Percentiles rank a stretch among this genome's conserved stretches.
Evolutionary conservation across 1,284 basidiomycete species (phyloP).

Genomic region (Leccinum variabile): DNA sequence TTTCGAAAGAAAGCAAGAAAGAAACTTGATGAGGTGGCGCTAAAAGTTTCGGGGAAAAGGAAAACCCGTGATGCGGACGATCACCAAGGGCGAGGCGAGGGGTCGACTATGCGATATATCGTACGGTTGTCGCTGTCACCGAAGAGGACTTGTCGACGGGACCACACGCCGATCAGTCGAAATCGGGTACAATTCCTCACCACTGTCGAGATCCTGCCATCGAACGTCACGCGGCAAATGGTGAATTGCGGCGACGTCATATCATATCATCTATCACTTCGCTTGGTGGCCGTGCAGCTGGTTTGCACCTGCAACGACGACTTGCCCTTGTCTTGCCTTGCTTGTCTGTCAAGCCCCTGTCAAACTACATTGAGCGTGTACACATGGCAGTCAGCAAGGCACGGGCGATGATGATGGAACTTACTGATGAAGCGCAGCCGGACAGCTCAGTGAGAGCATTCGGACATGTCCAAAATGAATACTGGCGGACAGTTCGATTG

Average conservation of each 20-base stretch:
- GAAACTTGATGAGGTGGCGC: conserved; percentile 25
- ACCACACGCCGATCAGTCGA: conserved; percentile 7
- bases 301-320: not conserved
- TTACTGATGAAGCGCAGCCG: not conserved
- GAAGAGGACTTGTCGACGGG: conserved; percentile 7
- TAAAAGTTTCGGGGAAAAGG: conserved; percentile 11
- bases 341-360: conserved; percentile 19
- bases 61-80: conserved; percentile 1
- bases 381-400: conserved; percentile 25
- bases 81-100: not conserved
- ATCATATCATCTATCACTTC: conserved; percentile 1
- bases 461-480: conserved; percentile 7
- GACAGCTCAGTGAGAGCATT: not conserved
- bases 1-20: conserved; percentile 19
- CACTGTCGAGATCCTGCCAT: conserved; percentile 2
- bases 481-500: conserved; percentile 20
- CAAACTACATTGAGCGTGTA: not conserved
- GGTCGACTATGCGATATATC: conserved; percentile 7
- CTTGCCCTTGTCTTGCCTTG: not conserved
- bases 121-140: conserved; percentile 5
- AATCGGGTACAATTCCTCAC: conserved; percentile 3
- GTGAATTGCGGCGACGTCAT: not conserved
- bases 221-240: not conserved
- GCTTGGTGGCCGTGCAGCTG: not conserved
- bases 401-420: conserved; percentile 13